Base-by-base conservation (phyloP, 192 early-diverging fungal species). In the Tieghemiomyces parasiticus region DNA sequence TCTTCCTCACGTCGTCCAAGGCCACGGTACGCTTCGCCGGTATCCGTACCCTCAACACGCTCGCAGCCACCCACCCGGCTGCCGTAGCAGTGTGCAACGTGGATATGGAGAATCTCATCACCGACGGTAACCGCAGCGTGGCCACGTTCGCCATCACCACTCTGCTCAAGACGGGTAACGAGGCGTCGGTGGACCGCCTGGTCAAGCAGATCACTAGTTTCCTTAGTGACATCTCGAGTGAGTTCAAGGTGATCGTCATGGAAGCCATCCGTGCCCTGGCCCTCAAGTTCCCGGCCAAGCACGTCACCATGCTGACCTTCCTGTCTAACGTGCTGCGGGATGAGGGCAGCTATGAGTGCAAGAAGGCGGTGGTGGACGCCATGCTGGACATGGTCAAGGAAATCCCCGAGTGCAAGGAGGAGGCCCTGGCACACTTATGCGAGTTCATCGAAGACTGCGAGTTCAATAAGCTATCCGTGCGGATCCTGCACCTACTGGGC, bases 371-470 rank as follows among this genome's bases (percentile, higher is more conserved):
- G 42, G 93, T 99, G 25, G 93, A 97, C 63, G 96, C 94, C 6
- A 94, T 99, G 48, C 85, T 97, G 68, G 93, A 97, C 58, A 85
- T 99, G 68, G 84, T 95, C 62, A 82, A 90, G 64, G 84, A 86
- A 61, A 91, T 95, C 62, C 89, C 91, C 20, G 92, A 95, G 65
- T 89, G 87, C 66, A 92, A 90, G 67, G 96, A 99, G 62, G 74
- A 84, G 35, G 95, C 93, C 42, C 78, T 99, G 49, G 86, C 88
- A 12, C 90, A 97, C 61, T 76, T 99, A 51, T 99, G 96, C 71
- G 96, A 99, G 76, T 97, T 99, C 61, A 99, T 99, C 65, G 96
- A 99, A 67, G 96, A 99, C 67, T 99, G 96, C 72, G 96, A 99
- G 69, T 99, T 93, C 70, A 90, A 90, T 20, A 97, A 99, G 73